Conservation (phyloP, 2,329 filamentous ascomycete genomes). For the Cladosporium sp. region DNA sequence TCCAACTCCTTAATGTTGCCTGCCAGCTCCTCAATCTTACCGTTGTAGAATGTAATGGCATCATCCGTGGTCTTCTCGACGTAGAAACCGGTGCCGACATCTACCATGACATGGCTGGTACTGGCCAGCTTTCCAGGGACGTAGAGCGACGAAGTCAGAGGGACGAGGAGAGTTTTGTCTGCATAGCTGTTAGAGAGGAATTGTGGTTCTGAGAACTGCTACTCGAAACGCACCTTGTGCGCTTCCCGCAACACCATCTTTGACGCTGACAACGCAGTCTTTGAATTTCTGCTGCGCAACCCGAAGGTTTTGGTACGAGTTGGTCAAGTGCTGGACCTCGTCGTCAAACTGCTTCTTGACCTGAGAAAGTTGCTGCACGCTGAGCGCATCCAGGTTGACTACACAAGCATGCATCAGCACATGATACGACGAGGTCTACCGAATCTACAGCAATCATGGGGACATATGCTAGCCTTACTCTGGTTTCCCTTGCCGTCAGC, state of each 20-base stretch:
- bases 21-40: conserved; percentile 63
- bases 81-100: conserved; percentile 90
- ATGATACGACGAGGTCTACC: not conserved
- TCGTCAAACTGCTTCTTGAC: conserved; percentile 96
- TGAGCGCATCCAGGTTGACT: conserved; percentile 73
- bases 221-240: conserved; percentile 26
- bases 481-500: conserved; percentile 9
- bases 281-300: conserved; percentile 87
- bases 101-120: conserved; percentile 75
- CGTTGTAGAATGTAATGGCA: conserved; percentile 63
- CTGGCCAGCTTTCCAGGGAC: conserved; percentile 77
- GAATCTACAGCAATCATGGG: not conserved
- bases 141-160: conserved; percentile 90
- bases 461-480: conserved; percentile 8
- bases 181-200: conserved; percentile 28
- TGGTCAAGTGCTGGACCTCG: conserved; percentile 90
- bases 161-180: conserved; percentile 74
- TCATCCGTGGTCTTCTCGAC: conserved; percentile 74
- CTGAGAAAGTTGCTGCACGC: conserved; percentile 77
- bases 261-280: conserved; percentile 79
- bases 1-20: conserved; percentile 64
- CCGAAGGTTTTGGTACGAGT: conserved; percentile 83
- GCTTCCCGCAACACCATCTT: conserved; percentile 37
- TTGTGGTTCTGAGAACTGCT: not conserved
- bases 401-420: conserved; percentile 9